Base-by-base conservation (phyloP, 805 yeast genomes). In the Suhomyces canberraensis region DNA sequence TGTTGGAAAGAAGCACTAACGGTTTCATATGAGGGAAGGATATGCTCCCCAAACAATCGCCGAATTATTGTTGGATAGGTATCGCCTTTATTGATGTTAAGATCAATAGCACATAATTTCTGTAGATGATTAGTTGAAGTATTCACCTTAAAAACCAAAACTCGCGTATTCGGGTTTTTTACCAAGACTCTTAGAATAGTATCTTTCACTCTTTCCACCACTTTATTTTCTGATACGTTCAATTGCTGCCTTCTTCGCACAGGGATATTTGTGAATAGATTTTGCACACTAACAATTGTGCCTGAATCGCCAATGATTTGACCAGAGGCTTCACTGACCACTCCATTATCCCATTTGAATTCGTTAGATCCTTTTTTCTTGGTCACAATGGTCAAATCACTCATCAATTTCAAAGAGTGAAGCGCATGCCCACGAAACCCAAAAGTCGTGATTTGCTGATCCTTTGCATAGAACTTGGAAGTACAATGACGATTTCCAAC, bases 371-470 rank as follows among this genome's bases (percentile, higher is more conserved):
- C 50, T 56, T 11, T 37, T 40, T 0, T 58, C 45, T 40, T 75
- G 0, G 91, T 73, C 1, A 68, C 52, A 1, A 86, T 54, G 0
- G 66, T 49, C n/a, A 78, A 41, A 11, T 66, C 54, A 0, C 81
- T 62, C 3, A 35, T 16, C 5, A 19, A n/a, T 11, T 27, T 19
- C 9, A 47, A 25, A 9, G 46, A 33, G 26, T 33, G 27, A 15
- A 47, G 17, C 9, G 51, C 41, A 28, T 42, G 38, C 6, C 51
- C 51, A 8, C 37, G 18, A 29, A 24, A 40, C 2, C 44, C 44
- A 25, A 32, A 40, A 2, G 41, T 34, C 4, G 7, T 13, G 14
- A 35, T 15, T 9, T 16, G 11, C 5, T 31, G 24, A 13, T 19
- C 25, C 11, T 6, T 5, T 8, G 8, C 2, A 8, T 14, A 13